Evolutionary conservation across 768 basidiomycete genomes (phyloP).

Genomic region (Lepiota subincarnata): DNA sequence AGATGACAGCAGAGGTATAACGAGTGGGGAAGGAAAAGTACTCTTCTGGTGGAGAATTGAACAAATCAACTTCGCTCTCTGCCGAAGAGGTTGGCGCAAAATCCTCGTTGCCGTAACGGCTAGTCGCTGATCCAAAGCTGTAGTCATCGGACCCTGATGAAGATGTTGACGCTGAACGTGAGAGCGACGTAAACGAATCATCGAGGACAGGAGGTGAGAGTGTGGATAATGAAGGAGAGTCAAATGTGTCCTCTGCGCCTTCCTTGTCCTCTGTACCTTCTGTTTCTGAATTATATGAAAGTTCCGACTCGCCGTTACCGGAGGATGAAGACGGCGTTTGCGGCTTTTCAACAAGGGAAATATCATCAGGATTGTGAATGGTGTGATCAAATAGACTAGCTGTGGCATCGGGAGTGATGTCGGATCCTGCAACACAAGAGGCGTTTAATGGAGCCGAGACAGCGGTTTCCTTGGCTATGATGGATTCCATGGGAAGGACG

Average conservation of each 20-base stretch:
- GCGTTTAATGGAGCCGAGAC: too few relatives aligned
- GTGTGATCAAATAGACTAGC: too few relatives aligned
- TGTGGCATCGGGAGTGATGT: too few relatives aligned
- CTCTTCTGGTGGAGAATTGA: constrained; percentile 22
- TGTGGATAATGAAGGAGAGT: constrained; percentile 28
- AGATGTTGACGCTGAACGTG: constrained; percentile 36
- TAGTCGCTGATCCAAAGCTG: constrained; percentile 13
- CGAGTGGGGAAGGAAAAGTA: constrained; percentile 18
- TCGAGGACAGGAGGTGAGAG: constrained; percentile 21
- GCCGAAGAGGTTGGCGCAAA: constrained; percentile 18
- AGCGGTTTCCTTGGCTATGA: too few relatives aligned
- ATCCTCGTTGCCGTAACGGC: constrained; percentile 8
- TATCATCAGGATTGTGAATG: too few relatives aligned
- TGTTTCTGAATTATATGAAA: constrained; percentile 14
- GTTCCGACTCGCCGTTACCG: constrained; percentile 12
- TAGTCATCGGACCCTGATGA: constrained; percentile 26
- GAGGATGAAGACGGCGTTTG: neutral
- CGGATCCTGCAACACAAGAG: too few relatives aligned
- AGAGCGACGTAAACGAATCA: constrained; percentile 26
- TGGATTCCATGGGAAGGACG: too few relatives aligned
- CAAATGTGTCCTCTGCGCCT: neutral
- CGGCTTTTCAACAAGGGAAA: neutral
- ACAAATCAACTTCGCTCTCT: constrained; percentile 7
- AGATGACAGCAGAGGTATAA: constrained; percentile 18
- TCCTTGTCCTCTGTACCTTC: neutral